Conservation (phyloP, 176 grass and related monocot species). For the Ampelocalamus luodianensis region DNA sequence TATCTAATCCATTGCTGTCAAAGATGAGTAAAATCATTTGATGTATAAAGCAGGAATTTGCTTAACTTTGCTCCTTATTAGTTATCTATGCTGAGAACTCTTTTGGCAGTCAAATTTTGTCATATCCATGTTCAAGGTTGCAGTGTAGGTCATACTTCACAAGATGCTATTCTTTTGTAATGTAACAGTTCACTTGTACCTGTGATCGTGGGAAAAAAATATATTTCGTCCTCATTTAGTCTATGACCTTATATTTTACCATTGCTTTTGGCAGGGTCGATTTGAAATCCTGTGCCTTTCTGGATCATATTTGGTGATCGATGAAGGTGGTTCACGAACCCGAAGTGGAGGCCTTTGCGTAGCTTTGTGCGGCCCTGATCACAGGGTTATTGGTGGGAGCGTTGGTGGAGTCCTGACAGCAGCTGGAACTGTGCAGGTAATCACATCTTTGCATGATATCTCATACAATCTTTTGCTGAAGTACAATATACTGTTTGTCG, state of each 20-base stretch:
- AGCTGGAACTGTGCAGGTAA: constrained; percentile 90
- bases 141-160: not conserved
- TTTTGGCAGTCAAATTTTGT: not conserved
- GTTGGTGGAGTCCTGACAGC: constrained; percentile 76
- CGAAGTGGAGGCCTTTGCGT: constrained; percentile 80
- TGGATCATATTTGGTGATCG: constrained; percentile 79
- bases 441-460: not conserved
- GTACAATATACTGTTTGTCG: not conserved
- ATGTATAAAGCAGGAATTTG: constrained; percentile 4
- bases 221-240: not conserved
- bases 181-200: not conserved
- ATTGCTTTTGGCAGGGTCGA: constrained; percentile 73
- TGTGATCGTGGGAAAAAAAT: not conserved
- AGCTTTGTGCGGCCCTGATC: constrained; percentile 76
- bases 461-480: not conserved
- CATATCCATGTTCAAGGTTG: not conserved
- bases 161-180: not conserved
- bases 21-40: not conserved
- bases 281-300: constrained; percentile 92
- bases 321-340: constrained; percentile 62
- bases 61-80: not conserved
- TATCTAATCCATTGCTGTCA: not conserved
- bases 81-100: not conserved
- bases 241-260: not conserved
- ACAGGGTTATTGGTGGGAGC: constrained; percentile 80